Evolutionary conservation across 345 rosid species (phyloP), one percentile per base, ranked within the genome.

Genomic region (Noccaea bulbosa): DNA sequence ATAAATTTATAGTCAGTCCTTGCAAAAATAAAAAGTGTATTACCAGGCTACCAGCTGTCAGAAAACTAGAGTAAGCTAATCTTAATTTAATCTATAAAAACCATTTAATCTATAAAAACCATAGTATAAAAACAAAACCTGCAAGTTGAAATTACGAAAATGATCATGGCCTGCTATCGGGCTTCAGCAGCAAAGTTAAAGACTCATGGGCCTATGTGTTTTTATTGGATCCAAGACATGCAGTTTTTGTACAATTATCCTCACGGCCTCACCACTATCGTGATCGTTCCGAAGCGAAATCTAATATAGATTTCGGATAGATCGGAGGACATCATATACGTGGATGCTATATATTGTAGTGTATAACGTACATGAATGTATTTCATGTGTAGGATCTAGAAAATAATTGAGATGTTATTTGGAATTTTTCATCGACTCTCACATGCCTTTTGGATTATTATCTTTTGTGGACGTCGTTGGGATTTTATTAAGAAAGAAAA

Each of bases 351-450:
- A 44, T 37, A 47, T 69, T 10, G 24, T 47, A 38, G 1, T 30
- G 38, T 34, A 20, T 20, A 20, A 27, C 8, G 7, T 46, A 45
- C 20, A 4, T 46, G 16, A 14, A 6, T 56, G 20, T 60, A 7
- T 30, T 39, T 7, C 32, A 58, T 24, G 49, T 38, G n/a, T 47
- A 49, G 2, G 7, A 57, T 59, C 59, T 59, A 8, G 3, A 12
- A 49, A 37, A 51, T 61, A 33, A 71, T 62, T 34, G 55, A n/a
- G 6, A 45, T 1, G 6, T 4, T 32, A 27, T 43, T 72, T 72
- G 77, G 77, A 54, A 35, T 57, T 63, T 51, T 63, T 35, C 63
- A 38, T 55, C 12, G 33, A 27, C 65, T 64, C 58, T 55, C 65
- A 65, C 77, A 72, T 72, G 71, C 14, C 8, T 17, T 52, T 33